Percentiles rank a stretch among this genome's conserved stretches.
Conservation (phyloP, 2,329 filamentous ascomycete species). For the Diaporthe citrichinensis region DNA sequence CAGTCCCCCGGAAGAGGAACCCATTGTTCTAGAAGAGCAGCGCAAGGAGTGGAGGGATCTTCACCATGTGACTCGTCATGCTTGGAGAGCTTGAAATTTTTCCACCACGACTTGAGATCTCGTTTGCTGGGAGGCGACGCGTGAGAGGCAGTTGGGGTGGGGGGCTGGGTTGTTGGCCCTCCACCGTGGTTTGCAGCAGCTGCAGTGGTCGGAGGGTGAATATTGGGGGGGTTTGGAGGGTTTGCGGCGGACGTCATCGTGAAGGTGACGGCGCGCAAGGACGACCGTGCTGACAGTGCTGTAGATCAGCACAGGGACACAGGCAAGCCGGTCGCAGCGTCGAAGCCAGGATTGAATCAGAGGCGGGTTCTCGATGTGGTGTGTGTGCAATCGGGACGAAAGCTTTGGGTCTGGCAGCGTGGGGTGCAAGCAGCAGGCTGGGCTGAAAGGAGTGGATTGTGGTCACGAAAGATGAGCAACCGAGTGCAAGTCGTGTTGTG, state of each 20-base stretch:
- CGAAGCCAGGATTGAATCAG: constrained; percentile 25
- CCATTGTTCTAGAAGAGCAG: constrained; percentile 13
- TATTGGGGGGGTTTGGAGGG: constrained; percentile 37
- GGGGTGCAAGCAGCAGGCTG: constrained; percentile 29
- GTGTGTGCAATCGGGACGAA: constrained; percentile 1
- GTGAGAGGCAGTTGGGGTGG: constrained; percentile 57
- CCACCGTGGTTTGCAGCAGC: constrained; percentile 29
- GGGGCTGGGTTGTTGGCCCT: constrained; percentile 33
- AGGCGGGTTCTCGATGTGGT: background rate
- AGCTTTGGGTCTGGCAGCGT: constrained; percentile 6
- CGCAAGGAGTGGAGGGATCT: constrained; percentile 52
- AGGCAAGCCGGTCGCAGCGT: constrained; percentile 20
- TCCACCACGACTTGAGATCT: constrained; percentile 97
- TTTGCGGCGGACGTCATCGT: constrained; percentile 42
- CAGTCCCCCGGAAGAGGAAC: background rate
- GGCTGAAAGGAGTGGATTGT: constrained; percentile 33
- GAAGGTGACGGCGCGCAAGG: constrained; percentile 41
- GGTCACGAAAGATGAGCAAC: constrained; percentile 36
- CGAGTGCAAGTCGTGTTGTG: constrained; percentile 31
- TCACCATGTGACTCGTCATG: constrained; percentile 71
- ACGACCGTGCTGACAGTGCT: constrained; percentile 36
- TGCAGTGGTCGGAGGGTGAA: constrained; percentile 36
- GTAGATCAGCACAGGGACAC: constrained; percentile 35
- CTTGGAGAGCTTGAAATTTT: constrained; percentile 84
- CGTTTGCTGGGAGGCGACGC: constrained; percentile 85